Evolutionary conservation across 441 rosid genomes (phyloP).

Genomic region (Mallotus japonicus): DNA sequence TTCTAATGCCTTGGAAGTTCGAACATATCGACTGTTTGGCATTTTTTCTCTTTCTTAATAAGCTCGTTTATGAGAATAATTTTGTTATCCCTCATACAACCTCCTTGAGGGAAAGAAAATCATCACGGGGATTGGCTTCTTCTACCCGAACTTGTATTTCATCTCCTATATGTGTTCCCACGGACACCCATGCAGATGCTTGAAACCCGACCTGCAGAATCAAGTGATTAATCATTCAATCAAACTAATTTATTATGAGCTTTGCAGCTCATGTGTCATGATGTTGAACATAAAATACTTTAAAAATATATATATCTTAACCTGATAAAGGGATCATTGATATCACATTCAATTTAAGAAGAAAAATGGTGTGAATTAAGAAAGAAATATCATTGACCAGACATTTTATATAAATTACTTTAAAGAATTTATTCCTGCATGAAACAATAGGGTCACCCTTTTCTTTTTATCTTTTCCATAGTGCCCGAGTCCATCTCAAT

Average conservation of each 20-base stretch:
- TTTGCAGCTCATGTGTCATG: background rate
- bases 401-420: background rate
- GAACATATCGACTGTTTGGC: background rate
- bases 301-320: background rate
- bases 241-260: background rate
- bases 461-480: no score
- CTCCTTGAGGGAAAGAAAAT: slow-evolving; percentile 63
- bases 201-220: slow-evolving; percentile 76
- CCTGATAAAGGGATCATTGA: background rate
- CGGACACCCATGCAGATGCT: slow-evolving; percentile 77
- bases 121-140: slow-evolving; percentile 86
- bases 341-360: background rate
- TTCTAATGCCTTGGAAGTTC: background rate
- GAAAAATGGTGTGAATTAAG: background rate
- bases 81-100: slow-evolving; percentile 27
- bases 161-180: slow-evolving; percentile 74
- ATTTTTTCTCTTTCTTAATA: background rate
- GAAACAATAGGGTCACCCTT: no score
- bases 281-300: background rate
- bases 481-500: no score
- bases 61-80: background rate
- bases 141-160: slow-evolving; percentile 73
- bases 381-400: background rate
- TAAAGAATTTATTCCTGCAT: background rate
- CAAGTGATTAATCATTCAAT: slow-evolving; percentile 4